Base-by-base conservation (phyloP, 192 early-diverging fungal genomes). In the Lunasporangiospora selenospora region DNA sequence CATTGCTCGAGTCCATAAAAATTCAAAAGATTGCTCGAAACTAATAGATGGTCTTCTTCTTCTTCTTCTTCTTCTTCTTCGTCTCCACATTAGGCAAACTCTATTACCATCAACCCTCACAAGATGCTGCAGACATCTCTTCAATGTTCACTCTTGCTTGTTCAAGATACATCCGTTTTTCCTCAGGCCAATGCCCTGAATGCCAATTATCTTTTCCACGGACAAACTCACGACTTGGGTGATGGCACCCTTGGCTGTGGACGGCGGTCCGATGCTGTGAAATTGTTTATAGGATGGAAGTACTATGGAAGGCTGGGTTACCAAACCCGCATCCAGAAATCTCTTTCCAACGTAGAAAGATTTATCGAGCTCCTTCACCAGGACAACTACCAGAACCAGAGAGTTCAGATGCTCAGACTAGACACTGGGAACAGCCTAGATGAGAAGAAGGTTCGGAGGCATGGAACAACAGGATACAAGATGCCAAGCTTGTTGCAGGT, bases 231-330 rank as follows among this genome's bases (percentile, higher is more conserved):
- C 58, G 90, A 93, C 58, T 70, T 92, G 5, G 91, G 91, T 23
- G 88, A 91, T 47, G 89, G 86, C 10, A 90, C 91, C 3, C 46
- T 93, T 37, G 93, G 90, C 13, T 94, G 91, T 58, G 93, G 93
- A 12, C 79, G 92, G 12, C 81, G 88, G 1, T 86, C 91, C 15
- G 92, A 94, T 53, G 88, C 90, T 1, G 62, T 89, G 69, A 94
- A 94, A 59, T 53, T 94, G 52, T 94, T 89, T 79, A 59, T 94
- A 46, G 77, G 78, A 10, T 94, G 93, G 93, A 85, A 84, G 42
- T 89, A 84, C 58, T 85, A 89, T 57, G 93, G 93, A 13, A 79
- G 81, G 3, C 37, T 67, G 21, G 89, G 91, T 37, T 89, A 85
- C 38, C 64, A 65, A 5, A 29, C 29, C 6, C 75, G 91, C 21